Evolutionary conservation across 768 basidiomycete species (phyloP).

Genomic region (Atractiella rhizophila): DNA sequence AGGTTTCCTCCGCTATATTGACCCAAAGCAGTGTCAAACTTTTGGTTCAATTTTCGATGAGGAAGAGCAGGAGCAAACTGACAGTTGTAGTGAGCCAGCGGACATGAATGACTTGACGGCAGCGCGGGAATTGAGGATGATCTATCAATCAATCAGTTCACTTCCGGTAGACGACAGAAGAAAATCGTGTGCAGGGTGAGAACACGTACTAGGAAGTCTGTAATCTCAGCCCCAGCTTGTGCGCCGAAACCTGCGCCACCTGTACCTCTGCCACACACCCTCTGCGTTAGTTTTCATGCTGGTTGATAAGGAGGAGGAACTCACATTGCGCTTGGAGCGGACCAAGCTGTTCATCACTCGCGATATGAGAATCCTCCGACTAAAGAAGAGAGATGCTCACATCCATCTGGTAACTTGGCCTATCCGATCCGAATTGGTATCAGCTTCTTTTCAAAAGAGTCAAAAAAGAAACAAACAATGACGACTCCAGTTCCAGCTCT

Average conservation of each 20-base stretch:
- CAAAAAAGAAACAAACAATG: no score
- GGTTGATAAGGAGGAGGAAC: background rate
- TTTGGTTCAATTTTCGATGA: slow-evolving; percentile 73
- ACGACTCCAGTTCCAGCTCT: slow-evolving; percentile 16
- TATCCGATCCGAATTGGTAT: no score
- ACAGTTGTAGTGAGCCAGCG: slow-evolving; percentile 43
- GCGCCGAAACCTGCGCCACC: slow-evolving; percentile 73
- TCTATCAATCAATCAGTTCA: slow-evolving; percentile 57
- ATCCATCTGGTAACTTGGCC: slow-evolving; percentile 7
- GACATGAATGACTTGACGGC: slow-evolving; percentile 69
- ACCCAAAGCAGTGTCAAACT: slow-evolving; percentile 16
- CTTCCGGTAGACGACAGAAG: slow-evolving; percentile 29
- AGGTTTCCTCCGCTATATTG: slow-evolving; percentile 13
- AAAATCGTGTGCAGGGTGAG: background rate
- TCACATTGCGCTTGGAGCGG: slow-evolving; percentile 65
- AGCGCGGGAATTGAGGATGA: slow-evolving; percentile 60
- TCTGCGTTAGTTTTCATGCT: background rate
- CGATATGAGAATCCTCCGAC: background rate
- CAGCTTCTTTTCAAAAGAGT: no score
- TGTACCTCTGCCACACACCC: slow-evolving; percentile 29
- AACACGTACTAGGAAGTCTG: slow-evolving; percentile 16
- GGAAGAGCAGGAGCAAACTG: slow-evolving; percentile 4
- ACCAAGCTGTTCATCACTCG: slow-evolving; percentile 42
- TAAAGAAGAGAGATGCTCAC: background rate
- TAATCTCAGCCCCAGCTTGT: slow-evolving; percentile 25